Evolutionary conservation across 306 rosid genomes (phyloP), one percentile per base, ranked within the genome.

Genomic region (Geum urbanum): DNA sequence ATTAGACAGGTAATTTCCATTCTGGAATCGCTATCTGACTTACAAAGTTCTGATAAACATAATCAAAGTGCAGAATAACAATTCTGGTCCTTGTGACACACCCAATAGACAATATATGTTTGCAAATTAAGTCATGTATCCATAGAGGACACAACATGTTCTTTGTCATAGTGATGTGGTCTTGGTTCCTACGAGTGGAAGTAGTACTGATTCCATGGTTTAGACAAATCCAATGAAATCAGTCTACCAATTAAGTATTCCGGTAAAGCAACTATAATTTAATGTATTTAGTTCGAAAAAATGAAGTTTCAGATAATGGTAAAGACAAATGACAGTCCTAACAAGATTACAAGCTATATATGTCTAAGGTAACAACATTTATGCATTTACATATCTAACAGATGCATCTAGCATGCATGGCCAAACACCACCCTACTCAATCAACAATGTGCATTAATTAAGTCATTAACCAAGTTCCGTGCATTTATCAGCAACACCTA

Each of bases 1-100:
- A 82, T 94, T 80, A 84, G 79, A 80, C 91, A 88, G 99, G 97
- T 89, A 88, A 86, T 67, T 41, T 57, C 24, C 44, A 55, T 32
- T 13, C 35, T 41, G 11, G 24, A 15, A 71, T 27, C 41, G 35
- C 22, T 44, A 56, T 52, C 59, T 56, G 44, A 43, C 18, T 63
- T 18, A 16, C 12, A 62, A 9, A n/a, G 72, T 67, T 1, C 18
- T 61, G 66, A 61, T 39, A 39, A 16, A 47, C 70, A 66, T 10
- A 15, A 24, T 35, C 44, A 15, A 32, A 13, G 5, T 37, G 47
- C 18, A 61, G 47, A 37, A 39, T 61, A 61, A 35, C 20, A 35
- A 59, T 37, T 22, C 45, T 27, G 50, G 44, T 27, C 35, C 55
- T 50, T 49, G 4, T 32, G 2, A 6, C 32, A 37, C 9, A 61